Base-by-base conservation (phyloP, 1,284 basidiomycete species). In the Cryptococcus jaspeensis region DNA sequence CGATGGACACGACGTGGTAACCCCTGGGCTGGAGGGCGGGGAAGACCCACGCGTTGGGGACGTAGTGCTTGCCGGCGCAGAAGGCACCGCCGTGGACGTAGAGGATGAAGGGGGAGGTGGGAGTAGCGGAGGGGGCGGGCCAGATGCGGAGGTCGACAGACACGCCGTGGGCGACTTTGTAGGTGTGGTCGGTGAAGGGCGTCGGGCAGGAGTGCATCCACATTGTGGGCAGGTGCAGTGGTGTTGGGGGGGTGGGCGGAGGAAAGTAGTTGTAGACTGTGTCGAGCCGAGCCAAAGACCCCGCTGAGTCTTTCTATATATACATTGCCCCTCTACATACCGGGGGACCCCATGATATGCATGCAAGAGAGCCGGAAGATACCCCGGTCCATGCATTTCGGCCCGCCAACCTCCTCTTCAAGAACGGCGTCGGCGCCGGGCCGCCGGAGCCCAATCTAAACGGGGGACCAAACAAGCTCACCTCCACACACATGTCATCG, bases 1-100 rank as follows among this genome's bases (percentile, higher is more conserved):
- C 62, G 3, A 69, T 59, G 5, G 65, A 67, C n/a, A 70, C 62
- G 53, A 73, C 59, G 18, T 64, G 64, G 39, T 65, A 66, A 2
- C 66, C 66, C 12, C 54, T 32, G 5, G 56, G 48, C 1, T 52
- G 48, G 54, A 71, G 66, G 5, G 60, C 61, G 8, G 59, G 64
- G 7, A 64, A 47, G 7, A 72, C 57, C 69, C 69, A 72, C 5
- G 62, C 47, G 11, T 66, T 67, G 13, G 58, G 59, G 15, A 55
- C 47, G 38, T 60, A 59, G 49, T 67, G 63, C 16, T 58, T 46
- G 12, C 65, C 63, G n/a, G 40, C 43, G 18, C 25, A 15, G 23
- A 53, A 66, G 7, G 56, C 62, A 8, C 62, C 64, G n/a, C 64
- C 64, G 47, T 66, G 64, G n/a, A 56, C 54, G 40, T 58, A 66